Base-by-base conservation (phyloP, 2,329 filamentous ascomycete genomes). In the Arthrobotrys entomopaga region DNA sequence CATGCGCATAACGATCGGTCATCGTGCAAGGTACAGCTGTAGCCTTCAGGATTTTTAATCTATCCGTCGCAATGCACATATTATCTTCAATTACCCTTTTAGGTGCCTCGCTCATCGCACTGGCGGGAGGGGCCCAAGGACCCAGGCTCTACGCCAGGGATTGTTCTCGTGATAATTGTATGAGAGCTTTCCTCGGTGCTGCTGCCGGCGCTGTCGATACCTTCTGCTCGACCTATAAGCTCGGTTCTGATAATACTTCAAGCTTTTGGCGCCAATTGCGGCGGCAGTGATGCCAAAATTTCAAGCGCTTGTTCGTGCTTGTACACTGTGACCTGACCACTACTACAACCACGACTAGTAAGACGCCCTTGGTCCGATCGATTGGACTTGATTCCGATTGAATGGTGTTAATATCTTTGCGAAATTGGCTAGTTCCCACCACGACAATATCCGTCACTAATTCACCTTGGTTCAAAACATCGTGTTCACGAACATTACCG, bases 401-500 rank as follows among this genome's bases (percentile, higher is more conserved):
- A 10, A 46, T 6, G 11, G 16, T 52, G 34, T 48, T 52, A 63
- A 42, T 15, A 24, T 19, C 5, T 11, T 34, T 34, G 29, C 29
- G 6, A 34, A 34, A 1, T 34, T 34, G 4, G 10, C 19, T 10
- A 71, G 52, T 20, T 15, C 58, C 57, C 20, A 60, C 49, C 2
- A 71, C 58, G 3, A 64, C 43, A 3, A 65, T 60, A 7, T 56
- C 63, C 15, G 54, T 60, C 4, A 65, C 66, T 13, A 49, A 46
- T 1, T 26, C 67, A 8, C 59, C 67, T 19, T 76, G 1, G 82
- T 83, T 16, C 42, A 46, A 13, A 19, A 19, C n/a, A 46, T 46
- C 13, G 13, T 19, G 42, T 46, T 46, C 52, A 72, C 75, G 26
- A 80, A 80, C 61, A 53, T 83, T 2, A 69, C 77, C 6, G 82